These are phyloP conservation scores for Lantana camara DNA, from an alignment of 257 asterid genomes.

Conservation along the genomic window DNA sequence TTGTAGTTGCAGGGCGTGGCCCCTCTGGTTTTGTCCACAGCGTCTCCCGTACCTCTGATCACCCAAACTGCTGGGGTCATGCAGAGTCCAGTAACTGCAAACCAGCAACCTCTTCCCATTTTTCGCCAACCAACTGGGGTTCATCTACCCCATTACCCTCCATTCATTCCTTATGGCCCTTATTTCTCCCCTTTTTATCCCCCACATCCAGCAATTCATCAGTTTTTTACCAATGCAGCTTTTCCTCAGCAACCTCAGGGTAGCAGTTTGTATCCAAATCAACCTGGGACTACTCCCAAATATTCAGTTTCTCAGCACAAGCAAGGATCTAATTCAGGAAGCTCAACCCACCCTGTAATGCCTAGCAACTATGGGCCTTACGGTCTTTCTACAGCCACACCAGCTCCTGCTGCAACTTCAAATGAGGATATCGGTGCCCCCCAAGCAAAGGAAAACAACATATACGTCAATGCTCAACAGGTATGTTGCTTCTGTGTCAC, in stretches of 20 bases:
- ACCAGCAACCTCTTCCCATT: slow-evolving; percentile 52
- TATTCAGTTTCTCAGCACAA: slow-evolving; percentile 53
- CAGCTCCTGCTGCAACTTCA: slow-evolving; percentile 40
- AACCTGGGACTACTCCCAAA: slow-evolving; percentile 47
- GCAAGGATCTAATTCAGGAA: slow-evolving; percentile 49
- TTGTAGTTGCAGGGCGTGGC: slow-evolving; percentile 46
- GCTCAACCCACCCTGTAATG: slow-evolving; percentile 41
- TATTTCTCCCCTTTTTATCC: slow-evolving; percentile 50
- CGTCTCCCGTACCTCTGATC: slow-evolving; percentile 46
- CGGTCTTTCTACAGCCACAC: slow-evolving; percentile 42
- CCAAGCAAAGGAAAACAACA: slow-evolving; percentile 47
- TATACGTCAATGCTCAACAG: slow-evolving; percentile 49
- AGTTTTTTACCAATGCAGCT: slow-evolving; percentile 44
- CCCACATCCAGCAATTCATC: slow-evolving; percentile 56
- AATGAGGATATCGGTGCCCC: slow-evolving; percentile 50
- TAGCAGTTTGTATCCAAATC: slow-evolving; percentile 49
- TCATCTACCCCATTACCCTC: slow-evolving; percentile 59
- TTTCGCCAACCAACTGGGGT: slow-evolving; percentile 57
- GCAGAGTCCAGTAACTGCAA: slow-evolving; percentile 48
- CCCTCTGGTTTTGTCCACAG: slow-evolving; percentile 41
- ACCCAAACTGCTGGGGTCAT: slow-evolving; percentile 53
- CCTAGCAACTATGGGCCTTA: slow-evolving; percentile 55
- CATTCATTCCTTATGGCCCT: slow-evolving; percentile 55
- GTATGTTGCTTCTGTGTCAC: too few relatives aligned
- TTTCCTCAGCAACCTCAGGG: slow-evolving; percentile 61